Evolutionary conservation across 2,329 filamentous ascomycete genomes (phyloP).

Genomic region (Chrysosporium queenslandicum): DNA sequence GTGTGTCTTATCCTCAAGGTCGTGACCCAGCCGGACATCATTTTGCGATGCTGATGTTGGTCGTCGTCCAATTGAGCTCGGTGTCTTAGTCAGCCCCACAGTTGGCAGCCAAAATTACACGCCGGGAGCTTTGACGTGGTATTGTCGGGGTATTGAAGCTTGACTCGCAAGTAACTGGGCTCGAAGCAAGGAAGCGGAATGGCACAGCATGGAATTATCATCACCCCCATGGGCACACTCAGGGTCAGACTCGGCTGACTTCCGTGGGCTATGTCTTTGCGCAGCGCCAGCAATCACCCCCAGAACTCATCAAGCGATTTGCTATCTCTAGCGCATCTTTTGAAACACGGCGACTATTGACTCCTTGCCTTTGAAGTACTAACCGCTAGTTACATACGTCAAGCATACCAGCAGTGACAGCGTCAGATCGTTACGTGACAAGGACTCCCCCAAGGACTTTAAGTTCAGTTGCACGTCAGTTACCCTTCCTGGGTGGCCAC

Average conservation of each 20-base stretch:
- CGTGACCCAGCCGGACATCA: too few species aligned
- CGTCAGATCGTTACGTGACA: neutral
- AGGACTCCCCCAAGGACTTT: neutral
- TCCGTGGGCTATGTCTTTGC: too few species aligned
- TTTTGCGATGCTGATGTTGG: neutral
- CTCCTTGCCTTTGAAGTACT: too few species aligned
- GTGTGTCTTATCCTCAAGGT: too few species aligned
- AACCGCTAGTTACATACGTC: too few species aligned
- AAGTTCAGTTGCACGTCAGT: neutral
- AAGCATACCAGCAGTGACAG: too few species aligned
- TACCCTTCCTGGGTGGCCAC: neutral
- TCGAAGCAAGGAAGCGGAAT: neutral
- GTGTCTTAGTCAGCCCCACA: neutral
- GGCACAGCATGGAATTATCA: neutral
- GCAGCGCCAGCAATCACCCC: neutral
- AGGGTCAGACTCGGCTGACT: neutral
- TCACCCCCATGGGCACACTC: too few species aligned
- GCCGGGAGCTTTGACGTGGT: neutral
- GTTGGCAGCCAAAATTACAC: neutral
- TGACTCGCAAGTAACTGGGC: neutral
- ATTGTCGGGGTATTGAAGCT: constrained; percentile 3
- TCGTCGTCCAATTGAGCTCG: too few species aligned
- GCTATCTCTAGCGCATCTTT: neutral
- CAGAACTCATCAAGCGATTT: neutral
- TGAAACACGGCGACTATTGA: too few species aligned